Evolutionary conservation across 2,329 filamentous ascomycete genomes (phyloP).

Genomic region (Xylariaceae sp.): DNA sequence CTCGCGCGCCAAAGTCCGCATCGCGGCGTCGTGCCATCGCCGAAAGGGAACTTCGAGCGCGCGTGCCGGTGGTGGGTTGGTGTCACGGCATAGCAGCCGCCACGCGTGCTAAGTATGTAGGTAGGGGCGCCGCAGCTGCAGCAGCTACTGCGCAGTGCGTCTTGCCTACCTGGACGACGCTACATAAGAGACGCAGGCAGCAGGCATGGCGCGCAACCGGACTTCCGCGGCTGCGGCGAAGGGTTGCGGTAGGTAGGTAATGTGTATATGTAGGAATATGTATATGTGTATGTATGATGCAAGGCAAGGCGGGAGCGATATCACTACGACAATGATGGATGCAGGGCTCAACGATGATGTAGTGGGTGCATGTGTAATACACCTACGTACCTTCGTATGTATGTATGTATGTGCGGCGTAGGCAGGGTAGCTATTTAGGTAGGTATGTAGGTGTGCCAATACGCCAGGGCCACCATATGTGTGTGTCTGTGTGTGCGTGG

Average conservation of each 20-base stretch:
- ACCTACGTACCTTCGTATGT: no score
- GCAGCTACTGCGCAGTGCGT: no score
- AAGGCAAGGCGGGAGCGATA: constrained; percentile 14
- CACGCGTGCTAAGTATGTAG: constrained; percentile 11
- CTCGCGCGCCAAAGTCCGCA: constrained; percentile 14
- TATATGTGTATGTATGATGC: neutral
- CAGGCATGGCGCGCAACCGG: neutral
- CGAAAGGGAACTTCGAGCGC: neutral
- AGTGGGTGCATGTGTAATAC: constrained; percentile 1
- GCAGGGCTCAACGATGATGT: no score
- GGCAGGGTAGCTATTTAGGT: no score
- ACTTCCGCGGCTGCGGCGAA: constrained; percentile 3
- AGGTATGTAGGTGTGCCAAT: no score
- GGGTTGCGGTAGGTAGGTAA: neutral
- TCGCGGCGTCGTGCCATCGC: neutral
- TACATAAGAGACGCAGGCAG: neutral
- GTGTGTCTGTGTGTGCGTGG: constrained; percentile 19
- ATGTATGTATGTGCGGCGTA: no score
- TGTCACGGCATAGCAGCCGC: constrained; percentile 21
- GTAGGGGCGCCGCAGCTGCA: neutral
- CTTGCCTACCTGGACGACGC: no score
- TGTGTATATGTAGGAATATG: neutral
- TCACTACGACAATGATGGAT: neutral
- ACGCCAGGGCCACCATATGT: no score
- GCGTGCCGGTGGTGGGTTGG: constrained; percentile 1